phyloP scores from a whole-genome alignment of 805 yeast species.

The Kuraishia piskuri region DNA sequence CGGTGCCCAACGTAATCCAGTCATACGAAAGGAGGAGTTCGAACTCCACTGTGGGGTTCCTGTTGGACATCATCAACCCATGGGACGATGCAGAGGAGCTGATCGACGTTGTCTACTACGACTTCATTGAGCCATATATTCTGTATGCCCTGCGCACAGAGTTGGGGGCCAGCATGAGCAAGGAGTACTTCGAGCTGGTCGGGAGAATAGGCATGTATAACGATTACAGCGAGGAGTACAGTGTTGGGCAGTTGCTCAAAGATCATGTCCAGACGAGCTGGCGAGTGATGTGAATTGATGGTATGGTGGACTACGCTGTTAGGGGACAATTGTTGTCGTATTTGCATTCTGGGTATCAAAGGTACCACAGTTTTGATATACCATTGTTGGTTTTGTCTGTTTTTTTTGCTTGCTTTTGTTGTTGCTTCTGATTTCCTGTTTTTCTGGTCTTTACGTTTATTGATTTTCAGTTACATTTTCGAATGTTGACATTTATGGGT shows the following conservation, averaged over 20 bases:
- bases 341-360: too few relatives aligned
- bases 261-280: slow-evolving; percentile 28
- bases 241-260: slow-evolving; percentile 35
- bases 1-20: slow-evolving; percentile 75
- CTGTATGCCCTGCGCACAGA: slow-evolving; percentile 32
- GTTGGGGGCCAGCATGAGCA: slow-evolving; percentile 11
- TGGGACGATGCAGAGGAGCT: slow-evolving; percentile 14
- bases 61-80: slow-evolving; percentile 1
- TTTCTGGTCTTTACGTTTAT: too few relatives aligned
- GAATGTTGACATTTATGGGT: too few relatives aligned
- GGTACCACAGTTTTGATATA: too few relatives aligned
- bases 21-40: slow-evolving; percentile 25
- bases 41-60: background rate
- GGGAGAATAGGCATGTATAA: slow-evolving; percentile 13
- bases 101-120: slow-evolving; percentile 72
- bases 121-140: slow-evolving; percentile 55
- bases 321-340: too few relatives aligned
- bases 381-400: too few relatives aligned
- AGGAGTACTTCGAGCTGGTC: slow-evolving; percentile 9
- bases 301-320: too few relatives aligned
- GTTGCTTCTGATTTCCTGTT: too few relatives aligned
- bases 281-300: slow-evolving; percentile 8
- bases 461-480: too few relatives aligned
- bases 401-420: too few relatives aligned
- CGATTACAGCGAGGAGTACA: slow-evolving; percentile 27